phyloP scores from a whole-genome alignment of 2,329 filamentous ascomycete genomes.

The Apiospora koreana region DNA sequence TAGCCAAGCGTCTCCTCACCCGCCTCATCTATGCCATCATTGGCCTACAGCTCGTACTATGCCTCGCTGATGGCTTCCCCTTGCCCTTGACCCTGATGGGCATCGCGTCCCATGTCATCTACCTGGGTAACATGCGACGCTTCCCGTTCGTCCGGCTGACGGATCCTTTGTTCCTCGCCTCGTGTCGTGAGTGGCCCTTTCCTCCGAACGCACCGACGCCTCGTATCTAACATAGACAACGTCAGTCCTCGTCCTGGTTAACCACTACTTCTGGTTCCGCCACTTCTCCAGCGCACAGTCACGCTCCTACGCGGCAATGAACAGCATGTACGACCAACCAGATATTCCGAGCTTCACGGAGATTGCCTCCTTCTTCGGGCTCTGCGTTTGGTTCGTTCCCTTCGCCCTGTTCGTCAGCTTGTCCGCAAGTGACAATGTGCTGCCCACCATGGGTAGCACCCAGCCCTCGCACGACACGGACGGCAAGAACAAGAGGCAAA shows the following conservation, averaged over 20 bases:
- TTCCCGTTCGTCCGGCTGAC: conserved; percentile 80
- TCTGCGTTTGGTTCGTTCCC: conserved; percentile 95
- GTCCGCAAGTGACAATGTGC: conserved; percentile 90
- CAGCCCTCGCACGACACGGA: conserved; percentile 49
- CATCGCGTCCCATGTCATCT: conserved; percentile 79
- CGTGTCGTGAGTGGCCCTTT: conserved; percentile 65
- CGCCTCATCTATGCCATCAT: conserved; percentile 85
- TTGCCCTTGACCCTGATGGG: conserved; percentile 72
- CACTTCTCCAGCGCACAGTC: conserved; percentile 75
- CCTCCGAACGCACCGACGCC: not conserved
- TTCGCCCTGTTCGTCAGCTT: conserved; percentile 94
- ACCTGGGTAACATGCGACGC: conserved; percentile 79
- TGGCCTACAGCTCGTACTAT: conserved; percentile 70
- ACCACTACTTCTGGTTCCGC: conserved; percentile 95
- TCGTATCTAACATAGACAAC: conserved; percentile 16
- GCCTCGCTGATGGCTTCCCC: conserved; percentile 83
- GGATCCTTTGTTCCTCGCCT: conserved; percentile 82
- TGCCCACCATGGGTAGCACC: conserved; percentile 87
- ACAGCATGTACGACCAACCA: conserved; percentile 63
- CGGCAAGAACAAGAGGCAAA: conserved; percentile 56
- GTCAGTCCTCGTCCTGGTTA: conserved; percentile 75
- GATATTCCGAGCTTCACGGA: conserved; percentile 83
- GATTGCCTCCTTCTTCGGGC: conserved; percentile 92
- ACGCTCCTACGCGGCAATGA: conserved; percentile 56
- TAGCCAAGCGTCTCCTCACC: conserved; percentile 84